Conservation (phyloP, 108 stramenopile species). For the Epipyxis sp. region DNA sequence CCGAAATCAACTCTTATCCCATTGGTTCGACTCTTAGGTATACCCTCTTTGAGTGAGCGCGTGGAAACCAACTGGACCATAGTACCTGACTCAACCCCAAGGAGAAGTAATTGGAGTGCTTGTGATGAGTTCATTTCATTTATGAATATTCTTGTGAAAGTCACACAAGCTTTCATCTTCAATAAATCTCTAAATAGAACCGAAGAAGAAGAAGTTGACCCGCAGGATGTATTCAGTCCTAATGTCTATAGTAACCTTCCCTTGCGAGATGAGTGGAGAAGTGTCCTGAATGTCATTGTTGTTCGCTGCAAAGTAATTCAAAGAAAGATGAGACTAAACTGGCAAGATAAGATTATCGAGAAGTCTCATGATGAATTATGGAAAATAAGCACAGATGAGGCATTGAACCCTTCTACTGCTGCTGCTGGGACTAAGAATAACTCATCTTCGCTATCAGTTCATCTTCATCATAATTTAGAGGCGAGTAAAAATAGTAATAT, state of each 20-base stretch:
- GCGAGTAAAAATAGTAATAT: neutral
- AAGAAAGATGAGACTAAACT: neutral
- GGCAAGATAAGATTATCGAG: neutral
- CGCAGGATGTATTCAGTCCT: neutral
- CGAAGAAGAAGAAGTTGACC: conserved; percentile 4
- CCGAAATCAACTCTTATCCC: conserved; percentile 2
- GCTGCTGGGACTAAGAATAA: neutral
- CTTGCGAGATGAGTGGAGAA: neutral
- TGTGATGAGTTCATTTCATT: neutral
- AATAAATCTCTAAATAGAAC: conserved; percentile 2
- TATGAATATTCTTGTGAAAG: neutral
- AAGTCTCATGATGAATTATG: too few species aligned
- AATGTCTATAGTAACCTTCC: neutral
- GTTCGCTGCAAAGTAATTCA: neutral
- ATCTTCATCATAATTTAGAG: too few species aligned
- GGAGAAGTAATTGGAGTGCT: too few species aligned
- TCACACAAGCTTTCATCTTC: conserved; percentile 14
- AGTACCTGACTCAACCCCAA: neutral
- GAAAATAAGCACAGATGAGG: neutral
- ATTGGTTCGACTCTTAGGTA: conserved; percentile 10
- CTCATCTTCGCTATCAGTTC: too few species aligned
- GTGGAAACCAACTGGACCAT: neutral
- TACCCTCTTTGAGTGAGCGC: neutral
- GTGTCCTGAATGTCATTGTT: neutral
- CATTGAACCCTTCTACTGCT: neutral